Evolutionary conservation across 345 rosid genomes (phyloP).

Genomic region (Eucalyptus paniculata): DNA sequence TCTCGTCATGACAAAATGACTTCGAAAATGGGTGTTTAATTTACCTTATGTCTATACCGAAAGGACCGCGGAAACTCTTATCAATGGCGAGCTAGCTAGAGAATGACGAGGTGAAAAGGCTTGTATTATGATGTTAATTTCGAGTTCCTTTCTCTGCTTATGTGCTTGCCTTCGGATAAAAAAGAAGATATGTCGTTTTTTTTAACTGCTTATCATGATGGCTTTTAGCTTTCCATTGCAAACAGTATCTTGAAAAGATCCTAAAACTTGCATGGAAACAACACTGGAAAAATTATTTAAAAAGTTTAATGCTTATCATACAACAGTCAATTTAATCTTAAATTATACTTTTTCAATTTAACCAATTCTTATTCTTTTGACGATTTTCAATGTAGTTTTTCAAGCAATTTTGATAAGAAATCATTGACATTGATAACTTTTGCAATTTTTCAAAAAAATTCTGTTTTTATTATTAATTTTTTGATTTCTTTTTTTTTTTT

Average conservation of each 20-base stretch:
- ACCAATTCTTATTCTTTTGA: too few relatives aligned
- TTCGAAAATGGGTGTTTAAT: background rate
- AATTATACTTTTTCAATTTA: background rate
- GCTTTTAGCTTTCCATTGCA: background rate
- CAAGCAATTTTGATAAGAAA: fast-evolving
- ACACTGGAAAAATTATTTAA: background rate
- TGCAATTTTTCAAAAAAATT: background rate
- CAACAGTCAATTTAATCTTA: too few relatives aligned
- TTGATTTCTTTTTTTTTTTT: too few relatives aligned
- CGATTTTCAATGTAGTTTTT: too few relatives aligned
- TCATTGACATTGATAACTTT: too few relatives aligned
- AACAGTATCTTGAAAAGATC: background rate
- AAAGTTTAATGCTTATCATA: background rate
- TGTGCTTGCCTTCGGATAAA: background rate
- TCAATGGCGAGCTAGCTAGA: background rate
- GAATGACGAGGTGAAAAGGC: background rate
- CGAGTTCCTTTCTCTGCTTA: background rate
- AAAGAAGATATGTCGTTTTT: background rate
- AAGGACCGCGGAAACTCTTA: background rate
- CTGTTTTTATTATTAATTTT: too few relatives aligned
- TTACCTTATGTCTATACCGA: background rate
- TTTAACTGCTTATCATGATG: background rate
- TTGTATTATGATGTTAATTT: background rate
- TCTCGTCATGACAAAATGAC: background rate
- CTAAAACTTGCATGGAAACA: background rate